A percentile compares a stretch with the other conserved stretches of the same genome.
These are phyloP conservation scores for Carex pumila DNA, from an alignment of 176 grass and related monocot genomes.

Conservation along the genomic window DNA sequence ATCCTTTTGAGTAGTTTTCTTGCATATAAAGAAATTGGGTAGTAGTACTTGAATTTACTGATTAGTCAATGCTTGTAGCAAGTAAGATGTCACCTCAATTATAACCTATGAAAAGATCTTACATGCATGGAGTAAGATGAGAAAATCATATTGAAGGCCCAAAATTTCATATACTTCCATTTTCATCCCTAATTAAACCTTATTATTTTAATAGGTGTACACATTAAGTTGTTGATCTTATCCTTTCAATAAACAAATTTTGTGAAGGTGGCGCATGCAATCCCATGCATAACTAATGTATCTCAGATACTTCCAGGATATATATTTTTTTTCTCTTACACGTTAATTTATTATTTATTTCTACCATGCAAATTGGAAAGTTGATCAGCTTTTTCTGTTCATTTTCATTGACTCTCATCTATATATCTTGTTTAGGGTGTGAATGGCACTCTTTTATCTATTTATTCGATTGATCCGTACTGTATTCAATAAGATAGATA, in stretches of 20 bases:
- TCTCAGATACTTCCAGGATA: not conserved
- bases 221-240: not conserved
- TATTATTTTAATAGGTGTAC: not conserved
- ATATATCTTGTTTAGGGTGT: too few species aligned
- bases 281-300: not conserved
- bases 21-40: constrained; percentile 36
- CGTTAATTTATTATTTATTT: not conserved
- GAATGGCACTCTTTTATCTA: too few species aligned
- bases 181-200: not conserved
- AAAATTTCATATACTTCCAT: not conserved
- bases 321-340: not conserved
- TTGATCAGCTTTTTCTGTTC: not conserved
- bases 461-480: too few species aligned
- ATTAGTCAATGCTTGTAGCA: constrained; percentile 29
- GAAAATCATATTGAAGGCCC: not conserved
- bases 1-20: constrained; percentile 26
- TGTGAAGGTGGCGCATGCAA: not conserved
- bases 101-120: not conserved
- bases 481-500: too few species aligned
- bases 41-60: constrained; percentile 3
- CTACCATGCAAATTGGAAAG: not conserved
- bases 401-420: not conserved
- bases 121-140: not conserved
- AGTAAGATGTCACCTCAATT: constrained; percentile 23
- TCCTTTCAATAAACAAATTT: not conserved